phyloP scores from a whole-genome alignment of 345 rosid genomes.

The Eutrema heterophyllum region DNA sequence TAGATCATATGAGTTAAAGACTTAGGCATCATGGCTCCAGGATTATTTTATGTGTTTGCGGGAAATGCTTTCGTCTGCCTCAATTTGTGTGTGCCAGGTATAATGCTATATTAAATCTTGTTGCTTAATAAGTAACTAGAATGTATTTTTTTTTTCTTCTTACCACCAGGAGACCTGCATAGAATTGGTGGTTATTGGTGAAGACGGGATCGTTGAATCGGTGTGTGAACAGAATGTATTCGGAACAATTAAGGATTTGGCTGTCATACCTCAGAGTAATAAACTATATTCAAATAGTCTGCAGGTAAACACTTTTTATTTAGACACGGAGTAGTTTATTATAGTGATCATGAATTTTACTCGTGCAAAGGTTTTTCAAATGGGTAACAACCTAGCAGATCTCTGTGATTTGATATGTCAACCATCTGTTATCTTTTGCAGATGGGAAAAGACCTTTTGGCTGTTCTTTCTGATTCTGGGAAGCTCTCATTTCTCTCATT shows the following conservation, averaged over 20 bases:
- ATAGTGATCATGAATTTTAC: not conserved
- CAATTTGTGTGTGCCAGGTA: not conserved
- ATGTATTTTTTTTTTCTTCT: not conserved
- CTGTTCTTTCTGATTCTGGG: conserved; percentile 96
- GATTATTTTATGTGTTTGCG: not conserved
- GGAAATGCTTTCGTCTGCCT: not conserved
- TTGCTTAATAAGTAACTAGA: conserved; percentile 1
- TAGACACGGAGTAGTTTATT: not conserved
- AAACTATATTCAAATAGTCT: conserved; percentile 38
- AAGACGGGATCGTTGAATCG: conserved; percentile 74
- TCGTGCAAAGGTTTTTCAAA: not conserved
- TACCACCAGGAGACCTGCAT: conserved; percentile 78
- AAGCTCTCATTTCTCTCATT: conserved; percentile 89
- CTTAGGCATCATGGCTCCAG: not conserved
- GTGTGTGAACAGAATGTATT: conserved; percentile 82
- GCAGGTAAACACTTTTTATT: conserved; percentile 40
- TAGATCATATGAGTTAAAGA: not conserved
- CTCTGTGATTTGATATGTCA: conserved; percentile 10
- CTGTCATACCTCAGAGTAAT: conserved; percentile 62
- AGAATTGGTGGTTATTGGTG: conserved; percentile 71
- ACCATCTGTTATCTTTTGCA: conserved; percentile 31
- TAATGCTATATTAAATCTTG: not conserved
- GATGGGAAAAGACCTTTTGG: conserved; percentile 83
- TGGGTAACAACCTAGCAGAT: not conserved
- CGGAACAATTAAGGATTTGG: conserved; percentile 88